These are phyloP conservation scores for Spatholobus suberectus DNA, from an alignment of 306 rosid genomes.

Conservation along the genomic window DNA sequence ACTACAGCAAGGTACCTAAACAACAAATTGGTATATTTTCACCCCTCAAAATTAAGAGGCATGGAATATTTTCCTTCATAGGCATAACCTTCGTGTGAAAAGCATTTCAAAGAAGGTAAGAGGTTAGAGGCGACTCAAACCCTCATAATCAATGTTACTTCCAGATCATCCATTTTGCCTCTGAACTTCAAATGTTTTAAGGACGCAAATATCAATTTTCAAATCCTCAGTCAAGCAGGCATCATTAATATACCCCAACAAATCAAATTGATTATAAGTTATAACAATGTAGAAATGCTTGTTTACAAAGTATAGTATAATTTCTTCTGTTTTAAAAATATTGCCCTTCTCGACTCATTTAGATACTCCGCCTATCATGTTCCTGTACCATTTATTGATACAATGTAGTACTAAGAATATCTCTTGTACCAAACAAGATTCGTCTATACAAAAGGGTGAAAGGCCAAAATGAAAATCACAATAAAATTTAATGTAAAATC, in stretches of 20 bases:
- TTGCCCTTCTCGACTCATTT: not conserved
- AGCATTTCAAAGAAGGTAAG: not conserved
- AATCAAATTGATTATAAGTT: not conserved
- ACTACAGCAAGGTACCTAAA: not conserved
- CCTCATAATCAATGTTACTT: not conserved
- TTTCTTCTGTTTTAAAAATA: not conserved
- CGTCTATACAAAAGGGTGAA: not conserved
- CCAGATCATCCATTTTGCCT: not conserved
- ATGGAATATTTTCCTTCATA: not conserved
- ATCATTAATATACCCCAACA: not conserved
- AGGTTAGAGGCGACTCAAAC: not conserved
- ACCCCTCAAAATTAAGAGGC: not conserved
- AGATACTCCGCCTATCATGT: not conserved
- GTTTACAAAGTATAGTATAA: not conserved
- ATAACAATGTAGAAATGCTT: not conserved
- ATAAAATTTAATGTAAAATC: not conserved
- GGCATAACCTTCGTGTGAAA: not conserved
- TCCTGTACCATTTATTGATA: not conserved
- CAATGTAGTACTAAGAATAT: not conserved
- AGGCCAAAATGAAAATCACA: slow-evolving; percentile 1
- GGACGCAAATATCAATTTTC: not conserved
- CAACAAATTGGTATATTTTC: not conserved
- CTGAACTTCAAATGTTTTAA: not conserved
- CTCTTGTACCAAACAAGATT: not conserved
- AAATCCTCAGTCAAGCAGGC: not conserved